A percentile compares a stretch with the other conserved stretches of the same genome.
Evolutionary conservation across 192 early-diverging fungal species (phyloP).

Genomic region (Coemansia sp.): DNA sequence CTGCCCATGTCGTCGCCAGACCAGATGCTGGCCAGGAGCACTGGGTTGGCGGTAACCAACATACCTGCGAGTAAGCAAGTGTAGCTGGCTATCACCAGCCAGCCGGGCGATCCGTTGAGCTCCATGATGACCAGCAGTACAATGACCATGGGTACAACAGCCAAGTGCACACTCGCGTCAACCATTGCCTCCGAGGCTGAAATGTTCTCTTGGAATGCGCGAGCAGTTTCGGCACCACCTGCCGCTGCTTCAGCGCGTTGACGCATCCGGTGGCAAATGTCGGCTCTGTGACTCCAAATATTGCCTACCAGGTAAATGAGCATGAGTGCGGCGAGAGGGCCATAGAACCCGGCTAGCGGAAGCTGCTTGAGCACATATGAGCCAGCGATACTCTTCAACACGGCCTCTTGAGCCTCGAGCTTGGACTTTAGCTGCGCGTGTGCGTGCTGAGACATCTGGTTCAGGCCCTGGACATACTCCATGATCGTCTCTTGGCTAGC

Average conservation of each 20-base stretch:
- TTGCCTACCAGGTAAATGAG: slow-evolving; percentile 16
- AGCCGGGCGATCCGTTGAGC: slow-evolving; percentile 35
- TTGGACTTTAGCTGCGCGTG: slow-evolving; percentile 28
- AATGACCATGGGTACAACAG: slow-evolving; percentile 29
- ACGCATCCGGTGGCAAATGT: slow-evolving; percentile 12
- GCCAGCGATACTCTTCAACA: slow-evolving; percentile 27
- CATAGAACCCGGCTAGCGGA: slow-evolving; percentile 39
- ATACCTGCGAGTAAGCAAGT: slow-evolving; percentile 34
- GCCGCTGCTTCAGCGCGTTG: slow-evolving; percentile 7
- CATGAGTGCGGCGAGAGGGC: slow-evolving; percentile 21
- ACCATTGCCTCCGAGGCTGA: slow-evolving; percentile 19
- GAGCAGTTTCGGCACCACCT: background rate
- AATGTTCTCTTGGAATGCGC: slow-evolving; percentile 13
- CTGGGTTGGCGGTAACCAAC: slow-evolving; percentile 24
- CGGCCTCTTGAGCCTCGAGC: slow-evolving; percentile 31
- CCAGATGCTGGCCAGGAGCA: slow-evolving; percentile 22
- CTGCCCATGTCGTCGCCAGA: slow-evolving; percentile 10
- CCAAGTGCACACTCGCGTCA: slow-evolving; percentile 22
- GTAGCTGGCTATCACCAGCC: slow-evolving; percentile 45
- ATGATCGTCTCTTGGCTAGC: slow-evolving; percentile 28
- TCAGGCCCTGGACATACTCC: slow-evolving; percentile 35
- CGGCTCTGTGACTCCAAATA: slow-evolving; percentile 22
- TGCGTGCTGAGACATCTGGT: slow-evolving; percentile 31
- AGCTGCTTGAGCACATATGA: slow-evolving; percentile 21
- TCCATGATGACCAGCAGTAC: slow-evolving; percentile 43